These are phyloP conservation scores for Fusarium sororula DNA, from an alignment of 2,329 filamentous ascomycete genomes.

Conservation along the genomic window DNA sequence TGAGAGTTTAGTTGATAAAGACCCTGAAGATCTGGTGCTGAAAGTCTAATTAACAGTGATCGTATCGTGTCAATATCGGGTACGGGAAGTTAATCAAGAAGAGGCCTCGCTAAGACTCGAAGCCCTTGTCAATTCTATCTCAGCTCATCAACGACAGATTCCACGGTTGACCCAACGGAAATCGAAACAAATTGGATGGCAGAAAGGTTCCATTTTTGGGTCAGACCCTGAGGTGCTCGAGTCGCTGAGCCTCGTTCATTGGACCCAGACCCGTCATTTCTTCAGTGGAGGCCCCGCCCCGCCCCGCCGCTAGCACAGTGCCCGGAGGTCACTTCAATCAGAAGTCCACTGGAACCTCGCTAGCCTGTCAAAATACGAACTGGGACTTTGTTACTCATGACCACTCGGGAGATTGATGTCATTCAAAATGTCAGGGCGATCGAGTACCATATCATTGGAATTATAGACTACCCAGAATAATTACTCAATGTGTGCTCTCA, in stretches of 20 bases:
- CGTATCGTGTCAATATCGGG: not conserved
- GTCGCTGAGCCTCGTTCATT: not conserved
- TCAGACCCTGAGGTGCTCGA: conserved; percentile 15
- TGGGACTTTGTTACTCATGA: not conserved
- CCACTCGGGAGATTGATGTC: conserved; percentile 28
- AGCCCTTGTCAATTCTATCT: not conserved
- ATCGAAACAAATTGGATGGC: conserved; percentile 21
- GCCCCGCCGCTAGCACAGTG: conserved; percentile 5
- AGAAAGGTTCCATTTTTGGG: conserved; percentile 17
- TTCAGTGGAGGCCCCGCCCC: not conserved
- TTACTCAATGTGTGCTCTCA: not conserved
- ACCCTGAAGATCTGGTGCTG: not conserved
- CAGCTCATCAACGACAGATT: not conserved
- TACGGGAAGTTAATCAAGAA: not conserved
- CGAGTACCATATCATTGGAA: not conserved
- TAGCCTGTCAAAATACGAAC: conserved; percentile 22
- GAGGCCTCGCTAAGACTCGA: not conserved
- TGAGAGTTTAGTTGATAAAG: not conserved
- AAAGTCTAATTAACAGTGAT: not conserved
- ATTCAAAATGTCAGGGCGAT: conserved; percentile 4
- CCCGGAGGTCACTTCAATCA: not conserved
- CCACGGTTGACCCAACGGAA: conserved; percentile 6
- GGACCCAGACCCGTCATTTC: not conserved
- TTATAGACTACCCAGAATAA: not conserved
- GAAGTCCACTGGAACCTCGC: conserved; percentile 7